Evolutionary conservation across 129 eudicot species (phyloP), one percentile per base, ranked within the genome.

Genomic region (Deinandra increscens): DNA sequence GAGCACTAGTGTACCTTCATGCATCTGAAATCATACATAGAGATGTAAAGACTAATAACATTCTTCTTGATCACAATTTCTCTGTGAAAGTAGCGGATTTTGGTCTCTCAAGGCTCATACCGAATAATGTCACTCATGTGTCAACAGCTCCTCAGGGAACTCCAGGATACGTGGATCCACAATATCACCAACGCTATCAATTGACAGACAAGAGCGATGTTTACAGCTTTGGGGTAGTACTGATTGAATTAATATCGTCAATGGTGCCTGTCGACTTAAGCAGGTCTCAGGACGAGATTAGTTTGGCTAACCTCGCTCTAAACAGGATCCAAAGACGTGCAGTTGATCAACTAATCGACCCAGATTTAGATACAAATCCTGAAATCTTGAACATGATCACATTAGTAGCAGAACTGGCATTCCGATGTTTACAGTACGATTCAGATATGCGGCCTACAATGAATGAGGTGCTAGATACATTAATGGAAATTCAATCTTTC

Each of bases 61-160:
- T 84, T 19, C 89, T 84, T 9, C 77, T 84, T 1, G 90, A 85
- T 38, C 68, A 69, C 9, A 76, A 69, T 45, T 81, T 75, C 58
- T 15, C 73, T 41, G 86, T 80, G 43, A 85, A 85, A 20, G 85
- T 85, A 61, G 83, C 86, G 3, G 90, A 84, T 72, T 84, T 84
- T 19, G 90, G 86, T n/a, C 83, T 81, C 45, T 79, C 87, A 0
- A 81, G 85, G 38, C 83, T 75, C 20, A 45, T 91, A 67, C 94
- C 97, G 0, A 84, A 26, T 23, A 82, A 81, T 8, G 96, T 75
- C 11, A 84, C 85, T 18, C 96, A 91, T 64, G 80, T 91, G 38
- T 91, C 97, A 14, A 91, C 97, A 0, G 87, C 96, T 31, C 98
- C 98, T 0, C 98, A 88, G 69, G 98, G 96, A 17, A 91, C 98